Evolutionary conservation across 805 yeast species (phyloP), one percentile per base, ranked within the genome.

Genomic region (Saturnispora quitensis): DNA sequence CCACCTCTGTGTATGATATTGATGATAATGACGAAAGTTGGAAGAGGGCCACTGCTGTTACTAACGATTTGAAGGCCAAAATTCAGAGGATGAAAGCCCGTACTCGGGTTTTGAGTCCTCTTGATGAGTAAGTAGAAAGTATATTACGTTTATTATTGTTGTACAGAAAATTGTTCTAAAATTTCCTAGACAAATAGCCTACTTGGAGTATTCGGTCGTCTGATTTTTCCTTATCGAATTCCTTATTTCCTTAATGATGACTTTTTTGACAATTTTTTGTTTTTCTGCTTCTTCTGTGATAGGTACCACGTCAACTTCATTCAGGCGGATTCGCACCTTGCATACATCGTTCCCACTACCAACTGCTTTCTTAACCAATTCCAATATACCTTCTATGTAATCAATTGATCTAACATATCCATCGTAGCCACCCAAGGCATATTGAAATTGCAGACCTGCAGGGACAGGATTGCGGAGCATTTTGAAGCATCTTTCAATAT

Each of bases 1-100:
- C 55, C 51, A 55, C 52, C 17, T 55, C 62, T 2, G 48, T 65
- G 4, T 63, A 63, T 47, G 75, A 68, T 43, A 58, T 68, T 33
- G 78, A 73, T 52, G 67, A 68, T 42, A 73, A 74, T 45, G 86
- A 78, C 53, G 89, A 83, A 53, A 82, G 86, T 58, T 89, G 97
- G 97, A 80, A 77, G 58, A 77, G 91, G 47, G 96, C 97, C 0
- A 90, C 93, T 0, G 95, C 86, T 59, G 95, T 89, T 12, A 89
- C 97, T 0, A 78, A 81, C 3, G 91, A 86, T 65, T 76, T 89
- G 61, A 86, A 84, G 64, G 95, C 89, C 0, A 72, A 97, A 59
- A 89, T 89, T 44, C 95, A 87, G 66, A 83, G 84, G 66, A 89
- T 89, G 96, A 86, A 86, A 62, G 87, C 87, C 12, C 73, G 84